Base-by-base conservation (phyloP, 805 yeast genomes). In the Lachancea nothofagi region DNA sequence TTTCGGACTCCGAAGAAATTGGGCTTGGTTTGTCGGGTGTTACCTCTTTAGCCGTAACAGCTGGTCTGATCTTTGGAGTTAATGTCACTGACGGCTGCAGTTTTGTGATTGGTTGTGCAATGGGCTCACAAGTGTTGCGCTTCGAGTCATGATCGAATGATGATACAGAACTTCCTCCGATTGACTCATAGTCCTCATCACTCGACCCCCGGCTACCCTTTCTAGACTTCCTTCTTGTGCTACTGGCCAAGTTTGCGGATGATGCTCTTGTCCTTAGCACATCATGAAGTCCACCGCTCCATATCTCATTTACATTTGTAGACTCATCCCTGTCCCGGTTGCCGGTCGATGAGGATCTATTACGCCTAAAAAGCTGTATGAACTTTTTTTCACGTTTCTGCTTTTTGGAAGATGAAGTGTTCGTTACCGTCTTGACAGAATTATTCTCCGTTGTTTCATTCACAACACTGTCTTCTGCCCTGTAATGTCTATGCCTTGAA, bases 381-480 rank as follows among this genome's bases (percentile, higher is more conserved):
- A 57, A 50, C 36, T 55, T 54, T 36, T 55, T 51, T 34, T 54
- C 58, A 9, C 50, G 40, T 9, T 43, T 42, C 28, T 43, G 51
- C 37, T 38, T 41, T 29, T 40, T 44, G 24, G 30, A 13, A 3
- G 34, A 19, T 15, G 40, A 22, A 15, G 34, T 19, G 14, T 15
- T 33, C 13, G 32, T 9, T 3, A 22, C 15, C 19, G 27, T 33
- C 15, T 19, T 33, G 7, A 9, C 20, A 14, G 33, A 4, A 19
- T 27, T 26, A 10, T 24, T 10, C 18, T 19, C 34, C 4, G 19
- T n/a, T 6, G 35, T 19, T 13, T 13, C 6, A n/a, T 29, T 30
- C 13, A 19, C 31, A n/a, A n/a, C 17, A 9, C 26, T 19, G 18
- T 32, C 30, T n/a, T n/a, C n/a, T 4, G 29, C 21, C 20, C 18